Base-by-base conservation (phyloP, 169 alveolate genomes). In the Plasmodium berghei region DNA sequence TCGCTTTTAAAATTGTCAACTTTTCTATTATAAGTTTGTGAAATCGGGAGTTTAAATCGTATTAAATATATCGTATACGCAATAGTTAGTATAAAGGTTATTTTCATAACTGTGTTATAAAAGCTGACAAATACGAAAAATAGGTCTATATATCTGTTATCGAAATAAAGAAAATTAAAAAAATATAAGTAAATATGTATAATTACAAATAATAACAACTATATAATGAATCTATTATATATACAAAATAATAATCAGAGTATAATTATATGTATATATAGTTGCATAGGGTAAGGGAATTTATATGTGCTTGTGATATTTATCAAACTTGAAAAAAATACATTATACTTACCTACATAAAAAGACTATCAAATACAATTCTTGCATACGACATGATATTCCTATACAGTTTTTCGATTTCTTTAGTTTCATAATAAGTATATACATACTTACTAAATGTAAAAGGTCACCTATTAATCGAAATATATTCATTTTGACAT, bases 371-470 rank as follows among this genome's bases (percentile, higher is more conserved):
- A 97, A 91, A 85, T 97, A 98, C 88, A 98, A 93, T 93, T 98
- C 99, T 91, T 97, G 99, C 96, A 98, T 98, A 90, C 97, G 96
- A 77, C 98, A 96, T 16, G 99, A 97, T 55, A 98, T 95, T 1
- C 99, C 99, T 92, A 97, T 94, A 87, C 99, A 98, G 88, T 96
- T 97, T 87, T 97, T 97, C 61, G 97, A 91, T 67, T 94, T 93
- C 77, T 97, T 89, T 77, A 98, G 96, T 93, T 98, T 96, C 93
- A 92, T 94, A 56, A 98, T 93, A 61, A 98, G 98, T 55, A 98
- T 93, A 45, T 97, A 91, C 85, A 97, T 95, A 63, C 99, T 97
- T 77, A 94, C 89, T 52, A 98, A 93, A 92, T 98, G 99, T 63
- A 98, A 95, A 94, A 96, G 83, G 75, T 98, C 99, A 9, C 99